Base-by-base conservation (phyloP, 2,329 filamentous ascomycete species). In the Arthrobotrys conoides region DNA sequence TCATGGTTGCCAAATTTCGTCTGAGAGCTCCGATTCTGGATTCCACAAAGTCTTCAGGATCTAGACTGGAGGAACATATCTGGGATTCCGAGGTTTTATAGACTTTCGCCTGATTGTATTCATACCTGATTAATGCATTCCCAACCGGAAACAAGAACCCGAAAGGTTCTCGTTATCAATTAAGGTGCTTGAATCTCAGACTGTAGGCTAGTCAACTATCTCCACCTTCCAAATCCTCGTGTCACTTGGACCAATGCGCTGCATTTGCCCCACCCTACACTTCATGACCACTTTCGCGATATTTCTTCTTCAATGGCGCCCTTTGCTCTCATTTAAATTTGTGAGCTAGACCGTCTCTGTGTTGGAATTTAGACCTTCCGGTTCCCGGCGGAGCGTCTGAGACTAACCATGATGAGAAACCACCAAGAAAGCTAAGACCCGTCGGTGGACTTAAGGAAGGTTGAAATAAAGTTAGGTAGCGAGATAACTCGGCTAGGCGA, bases 391-490 rank as follows among this genome's bases (percentile, higher is more conserved):
- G 20, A 41, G 10, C 18, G 38, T 12, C 57, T 20, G 22, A 61
- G 36, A 12, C 53, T 61, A 61, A 27, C 57, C 36, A n/a, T 3
- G 36, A 61, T 3, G 36, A 44, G 57, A 44, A 44, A 61, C 36
- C 57, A 27, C 36, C 20, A 61, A 61, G 57, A 12, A 24, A 61
- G 0, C 33, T 61, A 44, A 61, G 57, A 44, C 36, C n/a, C 44
- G 27, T 24, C 10, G 18, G 44, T 5, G 36, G 57, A 30, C 27
- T 30, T 30, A 41, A 61, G 57, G 57, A 61, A 61, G 33, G 36
- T 27, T 44, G 8, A 27, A 27, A 61, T 44, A 61, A 59, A 27
- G 57, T 44, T 44, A 44, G 36, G 57, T 61, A 61, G 33, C 57
- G 57, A 44, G 41, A n/a, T 14, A 59, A 3, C 8, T 33, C n/a